Evolutionary conservation across 495 filamentous ascomycete genomes (phyloP).

Genomic region (Wilcoxina mikolae): DNA sequence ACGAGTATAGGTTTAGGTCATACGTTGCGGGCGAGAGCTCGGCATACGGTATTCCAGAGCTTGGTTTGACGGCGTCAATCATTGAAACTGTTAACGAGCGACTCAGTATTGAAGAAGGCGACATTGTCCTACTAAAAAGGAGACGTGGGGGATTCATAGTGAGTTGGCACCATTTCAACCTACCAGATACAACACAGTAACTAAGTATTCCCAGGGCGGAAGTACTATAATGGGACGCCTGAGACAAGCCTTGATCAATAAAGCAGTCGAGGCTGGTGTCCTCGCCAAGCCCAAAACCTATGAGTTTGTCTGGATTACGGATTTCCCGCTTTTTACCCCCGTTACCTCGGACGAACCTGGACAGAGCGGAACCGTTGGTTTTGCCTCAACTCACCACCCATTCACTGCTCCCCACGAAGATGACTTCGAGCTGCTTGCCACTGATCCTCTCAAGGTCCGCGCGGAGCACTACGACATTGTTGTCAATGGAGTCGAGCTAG

Average conservation of each 20-base stretch:
- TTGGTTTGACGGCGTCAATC: slow-evolving; percentile 61
- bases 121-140: slow-evolving; percentile 1
- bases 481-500: slow-evolving; percentile 86
- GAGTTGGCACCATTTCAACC: neutral
- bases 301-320: slow-evolving; percentile 67
- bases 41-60: slow-evolving; percentile 23
- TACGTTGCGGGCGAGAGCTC: slow-evolving; percentile 3
- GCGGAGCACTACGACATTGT: slow-evolving; percentile 92
- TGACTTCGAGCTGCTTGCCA: slow-evolving; percentile 61
- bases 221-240: slow-evolving; percentile 70
- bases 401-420: slow-evolving; percentile 72
- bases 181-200: no score
- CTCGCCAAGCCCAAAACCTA: slow-evolving; percentile 42
- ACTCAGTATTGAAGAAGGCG: neutral
- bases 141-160: neutral
- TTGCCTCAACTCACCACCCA: slow-evolving; percentile 85
- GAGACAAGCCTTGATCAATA: slow-evolving; percentile 52
- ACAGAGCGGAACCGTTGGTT: slow-evolving; percentile 63
- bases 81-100: slow-evolving; percentile 3
- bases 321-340: slow-evolving; percentile 85
- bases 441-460: slow-evolving; percentile 52
- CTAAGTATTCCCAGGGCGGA: slow-evolving; percentile 33
- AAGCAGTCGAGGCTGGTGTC: slow-evolving; percentile 45
- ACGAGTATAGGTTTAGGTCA: neutral
- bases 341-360: slow-evolving; percentile 49